Evolutionary conservation across 495 filamentous ascomycete genomes (phyloP), one percentile per base, ranked within the genome.

Genomic region (Recurvomyces mirabilis): DNA sequence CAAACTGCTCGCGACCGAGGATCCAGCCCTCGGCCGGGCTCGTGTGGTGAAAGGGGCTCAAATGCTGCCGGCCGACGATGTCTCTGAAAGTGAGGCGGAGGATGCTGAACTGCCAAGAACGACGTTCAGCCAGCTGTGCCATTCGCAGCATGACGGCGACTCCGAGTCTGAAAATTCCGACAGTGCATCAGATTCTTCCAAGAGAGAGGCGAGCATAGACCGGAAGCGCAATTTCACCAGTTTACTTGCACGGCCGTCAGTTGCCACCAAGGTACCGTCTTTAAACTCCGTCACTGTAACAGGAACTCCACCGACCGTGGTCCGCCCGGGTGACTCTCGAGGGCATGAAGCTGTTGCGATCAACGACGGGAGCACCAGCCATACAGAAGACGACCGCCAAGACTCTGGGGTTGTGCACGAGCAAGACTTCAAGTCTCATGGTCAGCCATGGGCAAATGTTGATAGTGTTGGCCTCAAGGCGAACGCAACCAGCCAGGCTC

Each of bases 401-500:
- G n/a, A n/a, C n/a, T n/a, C n/a, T n/a, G n/a, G n/a, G n/a, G n/a
- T n/a, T n/a, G n/a, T n/a, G n/a, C n/a, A n/a, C n/a, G n/a, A n/a
- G n/a, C n/a, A n/a, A n/a, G n/a, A n/a, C n/a, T n/a, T n/a, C n/a
- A n/a, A n/a, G n/a, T n/a, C n/a, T n/a, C n/a, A n/a, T n/a, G 45
- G 45, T 29, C 21, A 35, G 26, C 18, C 13, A 2, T 47, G 24
- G 13, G 45, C 45, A 11, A 17, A 21, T 5, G 37, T 47, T 22
- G 45, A 47, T 21, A 34, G 6, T 13, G 29, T 47, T 19, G 45
- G 45, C 1, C 45, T 47, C n/a, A 34, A 30, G 4, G 45, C 45
- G 1, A 19, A 23, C n/a, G 24, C 45, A 15, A 21, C 11, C 2
- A 41, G 36, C 37, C 36, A 47, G 19, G 45, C 45, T 1, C 4